Percentiles rank a stretch among this genome's conserved stretches.
Conservation (phyloP, 208 protist genomes). For the Novymonas esmeraldas region DNA sequence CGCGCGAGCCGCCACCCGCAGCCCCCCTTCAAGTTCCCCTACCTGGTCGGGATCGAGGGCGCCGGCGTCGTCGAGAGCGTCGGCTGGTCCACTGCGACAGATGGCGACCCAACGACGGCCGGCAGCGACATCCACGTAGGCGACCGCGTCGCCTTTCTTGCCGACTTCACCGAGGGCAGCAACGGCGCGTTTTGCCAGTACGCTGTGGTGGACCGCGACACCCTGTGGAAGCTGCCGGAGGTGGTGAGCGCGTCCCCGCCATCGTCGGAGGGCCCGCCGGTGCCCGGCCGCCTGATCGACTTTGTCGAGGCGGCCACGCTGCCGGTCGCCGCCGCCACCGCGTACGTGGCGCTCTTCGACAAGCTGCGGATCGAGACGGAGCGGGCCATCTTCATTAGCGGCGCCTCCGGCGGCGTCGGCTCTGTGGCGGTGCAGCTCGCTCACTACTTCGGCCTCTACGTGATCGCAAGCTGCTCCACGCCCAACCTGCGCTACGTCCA, state of each 20-base stretch:
- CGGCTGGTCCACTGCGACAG: slow-evolving; percentile 34
- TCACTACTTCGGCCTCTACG: slow-evolving; percentile 68
- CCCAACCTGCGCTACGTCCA: slow-evolving; percentile 59
- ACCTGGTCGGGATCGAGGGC: slow-evolving; percentile 64
- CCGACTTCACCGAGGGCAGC: slow-evolving; percentile 36
- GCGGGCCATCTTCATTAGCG: slow-evolving; percentile 77
- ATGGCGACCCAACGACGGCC: not conserved
- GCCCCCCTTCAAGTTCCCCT: slow-evolving; percentile 51
- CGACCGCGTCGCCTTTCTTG: slow-evolving; percentile 70
- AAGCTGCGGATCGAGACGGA: slow-evolving; percentile 64
- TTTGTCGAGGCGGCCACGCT: slow-evolving; percentile 77
- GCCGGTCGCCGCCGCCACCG: slow-evolving; percentile 60
- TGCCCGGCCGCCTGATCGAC: slow-evolving; percentile 41
- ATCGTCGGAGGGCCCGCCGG: not conserved
- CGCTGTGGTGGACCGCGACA: slow-evolving; percentile 49
- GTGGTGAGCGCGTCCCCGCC: slow-evolving; percentile 3
- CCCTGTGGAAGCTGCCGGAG: slow-evolving; percentile 55
- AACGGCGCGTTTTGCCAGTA: slow-evolving; percentile 81
- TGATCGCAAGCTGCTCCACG: slow-evolving; percentile 67
- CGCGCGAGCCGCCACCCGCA: slow-evolving; percentile 21
- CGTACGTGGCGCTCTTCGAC: slow-evolving; percentile 79
- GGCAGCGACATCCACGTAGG: slow-evolving; percentile 41
- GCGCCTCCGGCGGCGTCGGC: slow-evolving; percentile 77
- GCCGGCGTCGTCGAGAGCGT: slow-evolving; percentile 78
- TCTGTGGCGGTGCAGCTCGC: slow-evolving; percentile 78